Conservation (phyloP, 495 filamentous ascomycete genomes). For the Penicillium samsonianum region DNA sequence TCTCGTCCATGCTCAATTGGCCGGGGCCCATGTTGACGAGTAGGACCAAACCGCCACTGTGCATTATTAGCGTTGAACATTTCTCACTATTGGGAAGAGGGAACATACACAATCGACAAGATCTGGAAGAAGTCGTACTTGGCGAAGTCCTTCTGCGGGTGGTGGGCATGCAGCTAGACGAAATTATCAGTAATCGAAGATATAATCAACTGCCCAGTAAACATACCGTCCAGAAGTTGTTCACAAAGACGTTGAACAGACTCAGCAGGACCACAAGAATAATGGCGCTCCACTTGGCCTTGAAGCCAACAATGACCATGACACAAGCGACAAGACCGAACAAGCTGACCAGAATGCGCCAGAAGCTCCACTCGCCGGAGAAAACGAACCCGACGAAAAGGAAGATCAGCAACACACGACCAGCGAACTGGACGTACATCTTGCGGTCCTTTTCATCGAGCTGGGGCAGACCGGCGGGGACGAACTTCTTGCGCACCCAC, state of each 20-base stretch:
- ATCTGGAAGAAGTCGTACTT: conserved; percentile 99
- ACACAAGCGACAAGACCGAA: conserved; percentile 89
- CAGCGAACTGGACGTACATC: conserved; percentile 99
- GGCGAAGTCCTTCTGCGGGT: conserved; percentile 99
- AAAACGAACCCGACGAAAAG: conserved; percentile 96
- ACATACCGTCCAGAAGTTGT: conserved; percentile 99
- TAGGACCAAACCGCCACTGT: conserved; percentile 83
- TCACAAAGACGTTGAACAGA: conserved; percentile 94
- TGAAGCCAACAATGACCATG: conserved; percentile 99
- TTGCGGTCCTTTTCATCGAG: conserved; percentile 98
- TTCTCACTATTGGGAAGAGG: background rate
- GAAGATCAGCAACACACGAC: conserved; percentile 94
- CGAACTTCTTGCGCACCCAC: conserved; percentile 96
- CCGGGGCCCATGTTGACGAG: conserved; percentile 98
- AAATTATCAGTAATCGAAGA: conserved; percentile 7
- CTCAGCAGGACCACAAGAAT: conserved; percentile 92
- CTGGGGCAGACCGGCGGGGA: conserved; percentile 88
- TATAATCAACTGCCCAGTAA: background rate
- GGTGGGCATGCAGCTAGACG: conserved; percentile 91
- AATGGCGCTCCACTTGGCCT: conserved; percentile 97
- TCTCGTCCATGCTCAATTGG: conserved; percentile 97
- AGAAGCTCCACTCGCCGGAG: conserved; percentile 86
- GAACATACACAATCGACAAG: conserved; percentile 87
- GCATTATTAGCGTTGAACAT: conserved; percentile 21
- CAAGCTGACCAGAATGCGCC: conserved; percentile 76